phyloP scores from a whole-genome alignment of 305 asterid species.

The Fraxinus xanthoxyloides region DNA sequence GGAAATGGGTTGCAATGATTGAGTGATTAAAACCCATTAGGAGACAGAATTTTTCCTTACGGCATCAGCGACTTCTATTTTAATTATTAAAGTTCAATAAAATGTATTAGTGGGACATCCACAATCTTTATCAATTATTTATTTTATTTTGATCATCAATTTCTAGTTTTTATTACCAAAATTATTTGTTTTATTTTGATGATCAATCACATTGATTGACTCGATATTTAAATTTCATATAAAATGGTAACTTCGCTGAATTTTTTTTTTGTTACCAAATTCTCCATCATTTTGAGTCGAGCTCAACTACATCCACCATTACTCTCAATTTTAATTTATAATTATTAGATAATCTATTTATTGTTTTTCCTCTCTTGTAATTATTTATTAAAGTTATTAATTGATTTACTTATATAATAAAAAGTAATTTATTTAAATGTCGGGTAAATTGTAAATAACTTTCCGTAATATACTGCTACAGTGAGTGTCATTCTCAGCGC shows the following conservation, averaged over 20 bases:
- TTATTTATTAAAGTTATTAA: neutral
- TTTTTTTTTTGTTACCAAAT: neutral
- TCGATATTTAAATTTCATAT: neutral
- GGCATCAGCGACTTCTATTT: slow-evolving; percentile 28
- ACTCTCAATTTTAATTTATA: neutral
- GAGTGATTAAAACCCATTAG: slow-evolving; percentile 35
- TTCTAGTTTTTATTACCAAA: neutral
- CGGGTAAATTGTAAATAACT: neutral
- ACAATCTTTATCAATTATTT: neutral
- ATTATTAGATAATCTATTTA: neutral
- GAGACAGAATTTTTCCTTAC: slow-evolving; percentile 30
- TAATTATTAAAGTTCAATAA: slow-evolving; percentile 22
- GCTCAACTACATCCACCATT: neutral
- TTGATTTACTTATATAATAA: too few relatives aligned
- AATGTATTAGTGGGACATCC: neutral
- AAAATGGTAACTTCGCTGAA: neutral
- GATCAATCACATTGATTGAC: neutral
- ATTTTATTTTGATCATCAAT: neutral
- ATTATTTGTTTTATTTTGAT: neutral
- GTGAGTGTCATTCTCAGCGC: neutral
- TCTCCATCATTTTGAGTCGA: neutral
- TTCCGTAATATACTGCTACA: neutral
- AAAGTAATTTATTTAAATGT: too few relatives aligned
- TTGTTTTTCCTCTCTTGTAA: neutral
- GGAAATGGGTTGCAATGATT: slow-evolving; percentile 26